A percentile compares a stretch with the other conserved stretches of the same genome.
Evolutionary conservation across 108 stramenopile species (phyloP).

Genomic region (Licmophora abbreviata): DNA sequence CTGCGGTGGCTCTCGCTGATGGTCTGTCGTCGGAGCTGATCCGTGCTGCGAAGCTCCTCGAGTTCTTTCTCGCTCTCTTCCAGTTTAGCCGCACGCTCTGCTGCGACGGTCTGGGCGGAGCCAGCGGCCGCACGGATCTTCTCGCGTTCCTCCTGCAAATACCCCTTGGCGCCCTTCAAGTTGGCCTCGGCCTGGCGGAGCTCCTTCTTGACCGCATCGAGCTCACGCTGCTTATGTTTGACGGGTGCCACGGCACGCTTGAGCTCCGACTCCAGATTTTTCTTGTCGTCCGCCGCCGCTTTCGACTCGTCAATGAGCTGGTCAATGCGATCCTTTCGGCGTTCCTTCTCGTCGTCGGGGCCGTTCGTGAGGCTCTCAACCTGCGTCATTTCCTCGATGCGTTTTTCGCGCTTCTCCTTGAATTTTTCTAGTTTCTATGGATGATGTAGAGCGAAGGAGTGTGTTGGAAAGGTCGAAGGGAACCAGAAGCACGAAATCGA

Average conservation of each 20-base stretch:
- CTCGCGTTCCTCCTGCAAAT: slow-evolving; percentile 45
- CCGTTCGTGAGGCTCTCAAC: slow-evolving; percentile 40
- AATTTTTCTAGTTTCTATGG: slow-evolving; percentile 21
- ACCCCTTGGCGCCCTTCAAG: slow-evolving; percentile 29
- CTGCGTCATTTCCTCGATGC: slow-evolving; percentile 34
- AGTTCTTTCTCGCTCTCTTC: slow-evolving; percentile 34
- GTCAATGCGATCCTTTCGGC: slow-evolving; percentile 24
- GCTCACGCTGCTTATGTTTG: slow-evolving; percentile 35
- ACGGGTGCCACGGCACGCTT: slow-evolving; percentile 34
- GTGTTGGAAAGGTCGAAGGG: slow-evolving; percentile 4
- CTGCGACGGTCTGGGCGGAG: slow-evolving; percentile 56
- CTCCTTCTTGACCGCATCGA: slow-evolving; percentile 30
- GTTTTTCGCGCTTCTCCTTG: slow-evolving; percentile 43
- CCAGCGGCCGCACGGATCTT: slow-evolving; percentile 49
- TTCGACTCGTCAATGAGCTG: slow-evolving; percentile 53
- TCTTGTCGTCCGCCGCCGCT: slow-evolving; percentile 37
- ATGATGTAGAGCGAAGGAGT: neutral
- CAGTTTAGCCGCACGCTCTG: slow-evolving; percentile 30
- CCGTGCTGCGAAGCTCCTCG: slow-evolving; percentile 18
- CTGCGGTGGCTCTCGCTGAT: slow-evolving; percentile 11
- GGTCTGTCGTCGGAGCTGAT: slow-evolving; percentile 26
- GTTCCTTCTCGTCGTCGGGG: slow-evolving; percentile 40
- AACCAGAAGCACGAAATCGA: slow-evolving; percentile 5
- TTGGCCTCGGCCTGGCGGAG: slow-evolving; percentile 12
- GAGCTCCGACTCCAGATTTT: slow-evolving; percentile 42